phyloP scores from a whole-genome alignment of 179 eudicot species.

The Drosera spatulata region DNA sequence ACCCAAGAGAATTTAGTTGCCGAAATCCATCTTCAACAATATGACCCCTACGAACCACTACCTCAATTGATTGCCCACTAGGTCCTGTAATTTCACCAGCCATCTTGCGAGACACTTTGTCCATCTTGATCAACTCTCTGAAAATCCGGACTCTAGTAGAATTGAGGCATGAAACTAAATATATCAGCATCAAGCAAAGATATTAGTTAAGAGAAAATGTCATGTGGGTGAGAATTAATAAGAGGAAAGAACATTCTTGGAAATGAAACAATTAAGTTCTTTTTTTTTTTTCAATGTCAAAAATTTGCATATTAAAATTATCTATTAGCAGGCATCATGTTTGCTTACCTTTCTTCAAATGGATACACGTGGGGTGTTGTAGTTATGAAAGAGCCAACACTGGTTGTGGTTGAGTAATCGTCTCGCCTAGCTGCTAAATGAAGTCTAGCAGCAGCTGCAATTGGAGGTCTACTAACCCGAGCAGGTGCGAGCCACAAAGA shows the following conservation, averaged over 20 bases:
- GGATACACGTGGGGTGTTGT: conserved; percentile 83
- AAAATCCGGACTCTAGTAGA: conserved; percentile 81
- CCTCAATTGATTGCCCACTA: conserved; percentile 59
- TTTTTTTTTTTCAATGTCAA: too few relatives aligned
- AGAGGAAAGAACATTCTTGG: too few relatives aligned
- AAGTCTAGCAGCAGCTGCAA: conserved; percentile 87
- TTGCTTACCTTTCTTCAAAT: conserved; percentile 77
- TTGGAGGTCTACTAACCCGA: conserved; percentile 66
- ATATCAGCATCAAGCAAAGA: not conserved
- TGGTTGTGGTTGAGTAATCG: conserved; percentile 36
- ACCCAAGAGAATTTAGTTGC: conserved; percentile 71
- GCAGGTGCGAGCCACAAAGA: conserved; percentile 92
- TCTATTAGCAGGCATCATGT: not conserved
- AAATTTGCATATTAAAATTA: not conserved
- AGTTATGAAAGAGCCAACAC: conserved; percentile 62
- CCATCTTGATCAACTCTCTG: conserved; percentile 91
- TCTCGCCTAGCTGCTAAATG: conserved; percentile 53
- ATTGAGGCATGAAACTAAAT: conserved; percentile 5
- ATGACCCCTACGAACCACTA: conserved; percentile 88
- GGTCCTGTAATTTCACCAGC: conserved; percentile 84
- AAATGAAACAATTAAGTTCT: too few relatives aligned
- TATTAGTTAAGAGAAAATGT: not conserved
- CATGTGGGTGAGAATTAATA: too few relatives aligned
- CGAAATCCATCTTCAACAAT: conserved; percentile 87
- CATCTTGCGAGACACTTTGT: conserved; percentile 71